Conservation (phyloP, 73 alveolate species). For the Paramecium tetraurelia region DNA sequence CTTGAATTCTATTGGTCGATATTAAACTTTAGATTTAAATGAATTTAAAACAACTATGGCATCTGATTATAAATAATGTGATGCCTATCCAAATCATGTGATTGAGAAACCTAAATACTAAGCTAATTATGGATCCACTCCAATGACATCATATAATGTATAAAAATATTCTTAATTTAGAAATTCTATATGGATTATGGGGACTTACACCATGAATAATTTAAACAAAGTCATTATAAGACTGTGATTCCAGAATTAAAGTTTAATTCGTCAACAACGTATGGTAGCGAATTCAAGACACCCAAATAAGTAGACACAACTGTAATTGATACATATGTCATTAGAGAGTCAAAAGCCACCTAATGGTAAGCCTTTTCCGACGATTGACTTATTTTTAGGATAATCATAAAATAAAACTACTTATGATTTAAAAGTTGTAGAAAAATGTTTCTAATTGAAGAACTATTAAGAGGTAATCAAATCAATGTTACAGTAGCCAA, state of each 20-base stretch:
- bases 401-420: background rate
- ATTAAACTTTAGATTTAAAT: background rate
- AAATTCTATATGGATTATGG: constrained; percentile 43
- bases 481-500: background rate
- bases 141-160: constrained; percentile 34
- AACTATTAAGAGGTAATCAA: background rate
- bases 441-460: background rate
- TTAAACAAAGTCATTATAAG: constrained; percentile 26
- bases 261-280: constrained; percentile 11
- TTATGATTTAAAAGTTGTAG: background rate
- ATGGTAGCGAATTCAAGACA: background rate
- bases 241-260: constrained; percentile 19
- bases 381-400: constrained; percentile 29
- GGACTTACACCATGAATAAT: constrained; percentile 28
- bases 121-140: constrained; percentile 6
- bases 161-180: background rate
- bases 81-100: background rate
- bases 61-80: background rate
- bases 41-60: constrained; percentile 18
- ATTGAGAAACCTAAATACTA: background rate
- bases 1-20: background rate
- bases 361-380: constrained; percentile 27
- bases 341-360: background rate
- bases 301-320: background rate
- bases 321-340: background rate